Percentiles rank a stretch among this genome's conserved stretches.
Conservation (phyloP, 805 yeast species). For the Henningerozyma blattae region DNA sequence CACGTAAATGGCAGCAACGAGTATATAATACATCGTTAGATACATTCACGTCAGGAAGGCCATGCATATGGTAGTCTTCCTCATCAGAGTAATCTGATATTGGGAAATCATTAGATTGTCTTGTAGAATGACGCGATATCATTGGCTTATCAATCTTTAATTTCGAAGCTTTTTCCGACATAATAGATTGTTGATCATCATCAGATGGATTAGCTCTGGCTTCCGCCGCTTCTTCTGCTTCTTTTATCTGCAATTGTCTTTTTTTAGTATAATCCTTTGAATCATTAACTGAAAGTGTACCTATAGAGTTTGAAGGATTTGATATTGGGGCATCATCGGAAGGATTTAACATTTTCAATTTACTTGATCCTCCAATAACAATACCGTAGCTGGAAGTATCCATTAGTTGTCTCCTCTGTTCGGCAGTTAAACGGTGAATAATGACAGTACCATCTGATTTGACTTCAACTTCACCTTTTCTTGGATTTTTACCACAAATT, state of each 20-base stretch:
- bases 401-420: constrained; percentile 36
- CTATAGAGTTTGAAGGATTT: too few relatives aligned
- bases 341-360: constrained; percentile 35
- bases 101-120: constrained; percentile 8
- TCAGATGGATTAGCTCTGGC: constrained; percentile 6
- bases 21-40: constrained; percentile 71
- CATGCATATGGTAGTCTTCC: constrained; percentile 14
- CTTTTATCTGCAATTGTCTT: constrained; percentile 1
- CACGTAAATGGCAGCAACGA: constrained; percentile 85
- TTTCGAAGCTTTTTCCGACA: constrained; percentile 23
- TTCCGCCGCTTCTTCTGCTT: constrained; percentile 6
- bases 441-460: constrained; percentile 41
- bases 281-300: too few relatives aligned
- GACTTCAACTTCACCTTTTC: constrained; percentile 71
- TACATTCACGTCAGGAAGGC: constrained; percentile 23
- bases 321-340: constrained; percentile 1
- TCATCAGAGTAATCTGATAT: constrained; percentile 12
- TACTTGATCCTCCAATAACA: constrained; percentile 72
- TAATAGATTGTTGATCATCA: constrained; percentile 29
- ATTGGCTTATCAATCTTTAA: constrained; percentile 34
- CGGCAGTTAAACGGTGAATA: constrained; percentile 42
- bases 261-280: too few relatives aligned
- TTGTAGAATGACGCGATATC: constrained; percentile 24
- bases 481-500: constrained; percentile 68
- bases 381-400: constrained; percentile 47